A percentile compares a stretch with the other conserved stretches of the same genome.
Evolutionary conservation across 192 early-diverging fungal species (phyloP).

Genomic region (Allomyces javanicus): DNA sequence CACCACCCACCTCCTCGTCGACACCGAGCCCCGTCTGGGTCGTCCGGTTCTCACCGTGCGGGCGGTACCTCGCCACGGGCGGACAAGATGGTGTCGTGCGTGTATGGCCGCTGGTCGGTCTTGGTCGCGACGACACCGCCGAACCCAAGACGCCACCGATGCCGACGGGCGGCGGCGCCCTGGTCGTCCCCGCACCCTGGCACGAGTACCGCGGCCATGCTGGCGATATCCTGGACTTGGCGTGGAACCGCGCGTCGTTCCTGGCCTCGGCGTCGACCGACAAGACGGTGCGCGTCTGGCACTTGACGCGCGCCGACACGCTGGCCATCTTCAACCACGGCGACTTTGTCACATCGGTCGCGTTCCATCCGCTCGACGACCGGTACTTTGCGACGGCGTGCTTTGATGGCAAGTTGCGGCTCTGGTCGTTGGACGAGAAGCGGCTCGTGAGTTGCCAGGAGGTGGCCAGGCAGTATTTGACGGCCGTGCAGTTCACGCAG

Average conservation of each 20-base stretch:
- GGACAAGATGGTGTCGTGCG: slow-evolving; percentile 16
- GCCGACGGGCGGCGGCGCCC: neutral
- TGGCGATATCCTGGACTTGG: slow-evolving; percentile 20
- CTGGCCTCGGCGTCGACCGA: slow-evolving; percentile 22
- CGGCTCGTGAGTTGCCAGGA: slow-evolving; percentile 6
- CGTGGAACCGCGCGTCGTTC: slow-evolving; percentile 23
- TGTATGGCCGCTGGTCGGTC: slow-evolving; percentile 9
- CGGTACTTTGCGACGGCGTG: slow-evolving; percentile 17
- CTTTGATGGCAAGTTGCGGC: slow-evolving; percentile 18
- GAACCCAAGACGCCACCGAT: neutral
- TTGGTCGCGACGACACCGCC: neutral
- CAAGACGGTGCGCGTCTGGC: slow-evolving; percentile 26
- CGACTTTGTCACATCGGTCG: slow-evolving; percentile 17
- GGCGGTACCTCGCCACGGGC: slow-evolving; percentile 19
- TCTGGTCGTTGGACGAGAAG: slow-evolving; percentile 26
- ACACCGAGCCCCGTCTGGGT: slow-evolving; percentile 13
- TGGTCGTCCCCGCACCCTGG: neutral
- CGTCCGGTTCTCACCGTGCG: slow-evolving; percentile 15
- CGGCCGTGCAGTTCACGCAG: slow-evolving; percentile 20
- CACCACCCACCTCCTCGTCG: too few relatives aligned
- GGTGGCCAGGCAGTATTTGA: slow-evolving; percentile 11
- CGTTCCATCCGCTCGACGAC: slow-evolving; percentile 27
- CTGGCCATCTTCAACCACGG: slow-evolving; percentile 20
- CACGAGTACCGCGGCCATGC: slow-evolving; percentile 18
- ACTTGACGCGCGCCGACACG: slow-evolving; percentile 12